phyloP scores from a whole-genome alignment of 768 basidiomycete species.

The Lyophyllum decastes region DNA sequence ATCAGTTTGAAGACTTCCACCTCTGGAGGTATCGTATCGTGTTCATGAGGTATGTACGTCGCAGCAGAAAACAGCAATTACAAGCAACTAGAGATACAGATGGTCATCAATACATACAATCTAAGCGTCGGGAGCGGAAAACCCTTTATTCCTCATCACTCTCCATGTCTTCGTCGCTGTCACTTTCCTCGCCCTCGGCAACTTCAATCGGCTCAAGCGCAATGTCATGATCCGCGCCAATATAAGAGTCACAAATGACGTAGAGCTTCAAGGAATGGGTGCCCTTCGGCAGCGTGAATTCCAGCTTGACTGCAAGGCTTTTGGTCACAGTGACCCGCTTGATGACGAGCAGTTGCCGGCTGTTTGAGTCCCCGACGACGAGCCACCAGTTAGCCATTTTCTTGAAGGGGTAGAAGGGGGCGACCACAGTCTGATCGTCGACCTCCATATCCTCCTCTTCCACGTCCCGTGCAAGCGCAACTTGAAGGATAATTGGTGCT shows the following conservation, averaged over 20 bases:
- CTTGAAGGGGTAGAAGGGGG: slow-evolving; percentile 87
- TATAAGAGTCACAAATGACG: slow-evolving; percentile 91
- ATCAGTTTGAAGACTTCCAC: too few relatives aligned
- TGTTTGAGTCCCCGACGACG: slow-evolving; percentile 83
- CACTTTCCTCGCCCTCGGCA: slow-evolving; percentile 87
- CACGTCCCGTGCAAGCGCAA: slow-evolving; percentile 77
- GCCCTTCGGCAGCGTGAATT: slow-evolving; percentile 87
- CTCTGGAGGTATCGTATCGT: too few relatives aligned
- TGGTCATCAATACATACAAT: slow-evolving; percentile 11
- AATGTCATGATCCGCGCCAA: slow-evolving; percentile 92
- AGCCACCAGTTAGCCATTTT: slow-evolving; percentile 99
- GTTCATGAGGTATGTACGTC: not conserved
- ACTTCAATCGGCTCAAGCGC: slow-evolving; percentile 81
- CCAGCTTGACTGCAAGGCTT: slow-evolving; percentile 81
- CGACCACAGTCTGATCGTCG: slow-evolving; percentile 83
- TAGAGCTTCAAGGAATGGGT: slow-evolving; percentile 81
- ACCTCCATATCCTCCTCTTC: slow-evolving; percentile 72
- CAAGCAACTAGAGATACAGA: slow-evolving; percentile 15
- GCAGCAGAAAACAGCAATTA: not conserved
- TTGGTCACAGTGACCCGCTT: slow-evolving; percentile 93
- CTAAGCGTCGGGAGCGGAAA: not conserved
- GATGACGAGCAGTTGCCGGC: slow-evolving; percentile 79
- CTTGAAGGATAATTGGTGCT: slow-evolving; percentile 78
- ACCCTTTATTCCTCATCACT: slow-evolving; percentile 46
- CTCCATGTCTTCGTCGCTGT: slow-evolving; percentile 77